Evolutionary conservation across 257 asterid genomes (phyloP).

Genomic region (Salvia miltiorrhiza): DNA sequence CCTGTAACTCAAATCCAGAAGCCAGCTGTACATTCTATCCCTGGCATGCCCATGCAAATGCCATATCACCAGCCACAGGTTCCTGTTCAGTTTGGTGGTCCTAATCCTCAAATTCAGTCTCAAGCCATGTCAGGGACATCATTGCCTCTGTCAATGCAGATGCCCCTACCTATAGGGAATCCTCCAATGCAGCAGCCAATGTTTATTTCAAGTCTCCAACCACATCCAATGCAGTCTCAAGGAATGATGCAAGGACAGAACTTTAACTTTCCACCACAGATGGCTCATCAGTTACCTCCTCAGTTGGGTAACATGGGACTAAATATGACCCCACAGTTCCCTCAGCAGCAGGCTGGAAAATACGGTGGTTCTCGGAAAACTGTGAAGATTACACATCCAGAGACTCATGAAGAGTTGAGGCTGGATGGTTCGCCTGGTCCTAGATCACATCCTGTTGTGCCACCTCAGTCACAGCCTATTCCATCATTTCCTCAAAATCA

Average conservation of each 20-base stretch:
- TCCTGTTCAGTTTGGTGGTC: constrained; percentile 71
- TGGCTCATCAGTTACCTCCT: constrained; percentile 67
- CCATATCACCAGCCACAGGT: constrained; percentile 60
- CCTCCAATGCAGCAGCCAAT: constrained; percentile 64
- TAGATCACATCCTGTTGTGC: constrained; percentile 54
- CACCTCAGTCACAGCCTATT: constrained; percentile 63
- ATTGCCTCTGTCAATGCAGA: constrained; percentile 52
- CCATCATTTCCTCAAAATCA: constrained; percentile 59
- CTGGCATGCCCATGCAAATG: constrained; percentile 58
- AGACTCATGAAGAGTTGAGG: constrained; percentile 85
- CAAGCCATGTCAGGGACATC: constrained; percentile 71
- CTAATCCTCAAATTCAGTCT: constrained; percentile 73
- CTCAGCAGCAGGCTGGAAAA: constrained; percentile 63
- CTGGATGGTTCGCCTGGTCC: constrained; percentile 59
- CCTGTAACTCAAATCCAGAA: constrained; percentile 56
- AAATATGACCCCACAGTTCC: constrained; percentile 56
- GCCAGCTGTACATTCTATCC: constrained; percentile 49
- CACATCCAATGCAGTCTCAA: constrained; percentile 75
- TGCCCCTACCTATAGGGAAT: constrained; percentile 64
- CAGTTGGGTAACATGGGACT: constrained; percentile 78
- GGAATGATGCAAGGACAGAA: constrained; percentile 78
- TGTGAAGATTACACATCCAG: constrained; percentile 91
- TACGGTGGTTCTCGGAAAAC: constrained; percentile 50
- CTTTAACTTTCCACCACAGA: constrained; percentile 56
- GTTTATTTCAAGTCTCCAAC: constrained; percentile 69